Evolutionary conservation across 768 basidiomycete species (phyloP).

Genomic region (Boletus subcaerulescens): DNA sequence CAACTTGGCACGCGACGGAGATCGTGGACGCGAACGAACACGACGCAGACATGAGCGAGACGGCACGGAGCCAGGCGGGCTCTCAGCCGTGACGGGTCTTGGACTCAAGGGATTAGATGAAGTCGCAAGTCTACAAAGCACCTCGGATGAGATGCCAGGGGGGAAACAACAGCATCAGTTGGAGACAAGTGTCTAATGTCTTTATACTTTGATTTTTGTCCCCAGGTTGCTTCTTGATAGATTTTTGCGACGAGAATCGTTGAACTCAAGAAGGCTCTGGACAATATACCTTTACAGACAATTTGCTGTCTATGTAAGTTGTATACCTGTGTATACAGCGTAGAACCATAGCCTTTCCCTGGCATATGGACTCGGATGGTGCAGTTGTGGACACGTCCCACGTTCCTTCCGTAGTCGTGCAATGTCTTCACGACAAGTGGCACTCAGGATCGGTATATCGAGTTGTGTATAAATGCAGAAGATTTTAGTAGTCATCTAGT

Average conservation of each 20-base stretch:
- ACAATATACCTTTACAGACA: background rate
- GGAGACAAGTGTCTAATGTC: conserved; percentile 1
- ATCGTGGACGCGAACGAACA: conserved; percentile 16
- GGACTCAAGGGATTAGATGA: conserved; percentile 27
- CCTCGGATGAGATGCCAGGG: conserved; percentile 8
- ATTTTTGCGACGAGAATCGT: background rate
- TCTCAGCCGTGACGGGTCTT: conserved; percentile 28
- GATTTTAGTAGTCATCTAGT: too few relatives aligned
- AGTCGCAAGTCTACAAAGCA: background rate
- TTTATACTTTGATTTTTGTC: background rate
- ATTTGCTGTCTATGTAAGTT: background rate
- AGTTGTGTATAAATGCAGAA: background rate
- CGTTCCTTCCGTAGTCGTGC: conserved; percentile 49
- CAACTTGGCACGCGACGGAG: background rate
- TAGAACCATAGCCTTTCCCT: background rate
- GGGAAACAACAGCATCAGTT: conserved; percentile 9
- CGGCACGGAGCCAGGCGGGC: conserved; percentile 9
- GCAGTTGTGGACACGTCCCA: background rate
- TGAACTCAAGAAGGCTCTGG: too few relatives aligned
- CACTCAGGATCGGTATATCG: too few relatives aligned
- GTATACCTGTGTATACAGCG: background rate
- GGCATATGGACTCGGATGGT: too few relatives aligned
- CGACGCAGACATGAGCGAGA: conserved; percentile 2
- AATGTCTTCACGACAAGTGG: conserved; percentile 46
- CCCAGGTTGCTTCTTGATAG: background rate